Conservation (phyloP, 225 moss, liverwort and hornwort genomes). For the Ulota crispa region DNA sequence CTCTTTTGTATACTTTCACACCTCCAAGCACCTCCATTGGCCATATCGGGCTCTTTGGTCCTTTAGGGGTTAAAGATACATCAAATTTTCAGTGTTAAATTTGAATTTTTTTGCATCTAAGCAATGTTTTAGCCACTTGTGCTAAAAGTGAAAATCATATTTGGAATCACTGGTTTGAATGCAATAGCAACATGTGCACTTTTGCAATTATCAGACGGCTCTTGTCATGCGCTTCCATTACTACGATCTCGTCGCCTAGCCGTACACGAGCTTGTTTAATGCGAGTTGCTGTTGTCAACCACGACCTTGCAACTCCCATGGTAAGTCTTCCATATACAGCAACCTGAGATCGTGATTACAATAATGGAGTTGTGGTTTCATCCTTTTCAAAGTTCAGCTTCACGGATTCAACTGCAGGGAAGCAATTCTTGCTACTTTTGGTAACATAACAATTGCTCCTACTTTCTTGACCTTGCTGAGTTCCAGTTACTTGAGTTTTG, state of each 20-base stretch:
- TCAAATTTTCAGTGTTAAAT: too few relatives aligned
- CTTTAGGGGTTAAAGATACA: too few relatives aligned
- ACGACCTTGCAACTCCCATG: slow-evolving; percentile 20
- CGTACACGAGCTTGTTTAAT: neutral
- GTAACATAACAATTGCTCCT: neutral
- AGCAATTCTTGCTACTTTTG: neutral
- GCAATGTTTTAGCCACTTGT: too few relatives aligned
- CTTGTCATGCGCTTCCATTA: neutral
- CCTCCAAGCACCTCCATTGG: too few relatives aligned
- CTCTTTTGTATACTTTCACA: too few relatives aligned
- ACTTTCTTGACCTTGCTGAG: neutral
- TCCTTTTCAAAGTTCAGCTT: neutral
- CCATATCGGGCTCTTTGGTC: too few relatives aligned
- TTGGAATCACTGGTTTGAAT: too few relatives aligned
- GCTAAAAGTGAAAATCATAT: too few relatives aligned
- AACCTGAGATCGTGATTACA: neutral
- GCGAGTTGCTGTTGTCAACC: slow-evolving; percentile 19
- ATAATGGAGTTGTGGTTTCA: neutral
- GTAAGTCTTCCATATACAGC: neutral
- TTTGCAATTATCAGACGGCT: neutral
- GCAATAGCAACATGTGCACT: slow-evolving; percentile 6
- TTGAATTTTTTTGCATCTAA: too few relatives aligned
- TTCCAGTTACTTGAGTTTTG: neutral
- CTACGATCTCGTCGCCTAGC: neutral
- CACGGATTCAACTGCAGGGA: neutral